These are phyloP conservation scores for Lasiodiplodia gonubiensis DNA, from an alignment of 2,329 filamentous ascomycete genomes.

Conservation along the genomic window DNA sequence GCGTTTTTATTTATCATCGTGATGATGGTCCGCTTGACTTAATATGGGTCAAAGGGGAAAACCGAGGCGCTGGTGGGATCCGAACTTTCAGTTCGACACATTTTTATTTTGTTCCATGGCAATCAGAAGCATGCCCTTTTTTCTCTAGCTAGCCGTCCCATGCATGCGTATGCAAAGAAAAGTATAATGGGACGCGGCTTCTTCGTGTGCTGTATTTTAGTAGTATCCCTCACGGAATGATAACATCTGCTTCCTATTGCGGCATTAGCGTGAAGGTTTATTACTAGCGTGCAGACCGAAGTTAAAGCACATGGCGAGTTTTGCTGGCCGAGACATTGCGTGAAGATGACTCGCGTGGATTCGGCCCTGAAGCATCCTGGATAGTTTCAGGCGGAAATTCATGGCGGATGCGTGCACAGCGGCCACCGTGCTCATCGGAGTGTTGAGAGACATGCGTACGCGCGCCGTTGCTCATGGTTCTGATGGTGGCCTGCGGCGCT, in stretches of 20 bases:
- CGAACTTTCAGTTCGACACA: neutral
- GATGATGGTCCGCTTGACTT: conserved; percentile 12
- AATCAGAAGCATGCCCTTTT: conserved; percentile 12
- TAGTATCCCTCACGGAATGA: conserved; percentile 8
- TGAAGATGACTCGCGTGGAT: neutral
- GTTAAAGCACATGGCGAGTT: neutral
- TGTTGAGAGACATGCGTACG: neutral
- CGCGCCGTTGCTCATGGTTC: no score
- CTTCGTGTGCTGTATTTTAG: conserved; percentile 13
- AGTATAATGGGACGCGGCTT: neutral
- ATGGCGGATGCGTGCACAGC: neutral
- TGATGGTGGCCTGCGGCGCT: neutral
- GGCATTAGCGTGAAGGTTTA: neutral
- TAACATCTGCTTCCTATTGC: neutral
- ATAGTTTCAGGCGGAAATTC: neutral
- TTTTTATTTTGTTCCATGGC: neutral
- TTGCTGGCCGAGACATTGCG: neutral
- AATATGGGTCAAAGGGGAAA: conserved; percentile 1
- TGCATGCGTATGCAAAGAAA: neutral
- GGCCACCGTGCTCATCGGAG: neutral
- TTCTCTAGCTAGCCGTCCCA: conserved; percentile 1
- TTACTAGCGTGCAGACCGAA: neutral
- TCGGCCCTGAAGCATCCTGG: neutral
- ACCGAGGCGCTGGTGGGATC: conserved; percentile 20
- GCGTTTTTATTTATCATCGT: conserved; percentile 20